Percentiles rank a stretch among this genome's conserved stretches.
These are phyloP conservation scores for Rhamnella rubrinervis DNA, from an alignment of 331 rosid species.

Conservation along the genomic window DNA sequence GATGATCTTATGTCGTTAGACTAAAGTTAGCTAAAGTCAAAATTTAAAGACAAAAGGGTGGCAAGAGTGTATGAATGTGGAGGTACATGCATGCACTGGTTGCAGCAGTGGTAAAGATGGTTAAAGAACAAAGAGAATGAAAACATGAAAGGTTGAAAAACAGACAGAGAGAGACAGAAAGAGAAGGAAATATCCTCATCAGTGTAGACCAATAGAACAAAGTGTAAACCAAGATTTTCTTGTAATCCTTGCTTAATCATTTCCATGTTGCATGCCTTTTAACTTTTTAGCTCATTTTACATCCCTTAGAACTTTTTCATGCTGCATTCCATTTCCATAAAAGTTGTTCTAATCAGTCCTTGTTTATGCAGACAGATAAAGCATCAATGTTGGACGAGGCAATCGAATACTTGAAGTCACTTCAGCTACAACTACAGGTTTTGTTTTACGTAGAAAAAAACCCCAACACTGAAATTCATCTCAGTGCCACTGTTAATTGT, in stretches of 20 bases:
- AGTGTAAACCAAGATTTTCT: not conserved
- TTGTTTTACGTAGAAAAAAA: not conserved
- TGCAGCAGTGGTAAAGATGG: not conserved
- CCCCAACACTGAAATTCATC: conserved; percentile 7
- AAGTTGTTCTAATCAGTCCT: conserved; percentile 20
- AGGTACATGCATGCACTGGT: conserved; percentile 10
- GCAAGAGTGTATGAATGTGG: not conserved
- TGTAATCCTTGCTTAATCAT: not conserved
- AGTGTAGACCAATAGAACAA: not conserved
- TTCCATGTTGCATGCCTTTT: too few relatives aligned
- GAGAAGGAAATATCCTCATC: not conserved
- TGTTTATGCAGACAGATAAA: conserved; percentile 71
- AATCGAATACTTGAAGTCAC: conserved; percentile 83
- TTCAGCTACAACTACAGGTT: conserved; percentile 92
- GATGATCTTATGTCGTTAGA: not conserved
- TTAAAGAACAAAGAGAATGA: too few relatives aligned
- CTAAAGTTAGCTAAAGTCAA: not conserved
- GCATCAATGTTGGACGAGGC: conserved; percentile 93
- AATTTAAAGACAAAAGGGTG: not conserved
- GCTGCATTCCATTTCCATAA: conserved; percentile 6
- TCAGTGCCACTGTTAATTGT: not conserved
- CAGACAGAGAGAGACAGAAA: not conserved
- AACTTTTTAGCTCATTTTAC: too few relatives aligned
- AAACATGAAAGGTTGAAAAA: not conserved
- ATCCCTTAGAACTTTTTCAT: too few relatives aligned